A percentile compares a stretch with the other conserved stretches of the same genome.
Evolutionary conservation across 257 asterid species (phyloP).

Genomic region (Fraxinus americana): DNA sequence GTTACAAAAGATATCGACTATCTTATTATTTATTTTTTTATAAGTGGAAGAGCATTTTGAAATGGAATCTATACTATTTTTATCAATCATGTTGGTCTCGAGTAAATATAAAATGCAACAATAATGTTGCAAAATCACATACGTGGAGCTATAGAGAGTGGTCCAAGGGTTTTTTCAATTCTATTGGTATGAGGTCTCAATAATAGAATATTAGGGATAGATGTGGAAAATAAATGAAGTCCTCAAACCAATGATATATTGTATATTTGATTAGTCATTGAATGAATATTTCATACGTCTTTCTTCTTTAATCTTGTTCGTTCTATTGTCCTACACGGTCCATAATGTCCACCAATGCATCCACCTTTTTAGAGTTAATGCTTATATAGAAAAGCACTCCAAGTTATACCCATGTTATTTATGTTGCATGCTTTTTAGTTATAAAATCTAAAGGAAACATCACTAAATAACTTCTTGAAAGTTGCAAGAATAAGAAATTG

Average conservation of each 20-base stretch:
- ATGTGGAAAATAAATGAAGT: constrained; percentile 30
- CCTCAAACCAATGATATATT: too few species aligned
- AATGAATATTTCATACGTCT: too few species aligned
- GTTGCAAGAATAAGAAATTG: too few species aligned
- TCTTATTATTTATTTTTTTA: too few species aligned
- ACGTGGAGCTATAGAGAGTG: constrained; percentile 41
- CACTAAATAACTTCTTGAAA: background rate
- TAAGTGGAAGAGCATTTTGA: background rate
- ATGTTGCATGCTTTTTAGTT: constrained; percentile 19
- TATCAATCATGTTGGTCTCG: background rate
- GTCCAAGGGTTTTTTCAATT: constrained; percentile 15
- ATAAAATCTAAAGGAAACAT: background rate
- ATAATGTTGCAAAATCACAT: constrained; percentile 24
- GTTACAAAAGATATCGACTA: background rate
- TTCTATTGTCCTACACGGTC: background rate
- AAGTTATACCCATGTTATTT: constrained; percentile 17
- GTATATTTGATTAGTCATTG: too few species aligned
- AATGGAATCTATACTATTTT: too few species aligned
- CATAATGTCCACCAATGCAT: background rate
- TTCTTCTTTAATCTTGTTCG: too few species aligned
- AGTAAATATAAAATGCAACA: constrained; percentile 1
- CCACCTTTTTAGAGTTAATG: constrained; percentile 17
- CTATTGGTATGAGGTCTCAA: background rate
- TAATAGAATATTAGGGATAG: constrained; percentile 17
- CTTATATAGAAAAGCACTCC: background rate